Evolutionary conservation across 225 moss, liverwort and hornwort genomes (phyloP).

Genomic region (Pseudoscleropodium purum): DNA sequence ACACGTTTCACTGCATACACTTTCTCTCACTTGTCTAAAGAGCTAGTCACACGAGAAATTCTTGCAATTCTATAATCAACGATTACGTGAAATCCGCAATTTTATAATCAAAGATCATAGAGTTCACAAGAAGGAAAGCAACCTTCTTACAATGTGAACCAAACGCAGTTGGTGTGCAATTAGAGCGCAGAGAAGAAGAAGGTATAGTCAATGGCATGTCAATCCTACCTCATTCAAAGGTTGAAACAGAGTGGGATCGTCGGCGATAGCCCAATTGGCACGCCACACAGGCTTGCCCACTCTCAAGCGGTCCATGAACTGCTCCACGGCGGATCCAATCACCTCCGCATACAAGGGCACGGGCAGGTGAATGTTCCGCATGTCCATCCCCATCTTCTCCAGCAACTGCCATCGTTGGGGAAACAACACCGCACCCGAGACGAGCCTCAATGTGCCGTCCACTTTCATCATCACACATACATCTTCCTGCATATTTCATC

Average conservation of each 20-base stretch:
- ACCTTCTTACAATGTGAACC: neutral
- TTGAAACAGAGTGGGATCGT: slow-evolving; percentile 67
- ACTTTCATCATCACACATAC: slow-evolving; percentile 51
- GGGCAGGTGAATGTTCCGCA: slow-evolving; percentile 54
- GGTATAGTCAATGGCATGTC: neutral
- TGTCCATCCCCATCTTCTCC: slow-evolving; percentile 72
- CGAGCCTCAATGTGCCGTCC: slow-evolving; percentile 44
- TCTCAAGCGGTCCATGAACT: slow-evolving; percentile 53
- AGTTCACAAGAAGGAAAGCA: too few relatives aligned
- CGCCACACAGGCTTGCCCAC: slow-evolving; percentile 67
- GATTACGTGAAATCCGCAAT: neutral
- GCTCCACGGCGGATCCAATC: slow-evolving; percentile 32
- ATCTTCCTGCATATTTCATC: slow-evolving; percentile 40
- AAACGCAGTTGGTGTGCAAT: neutral
- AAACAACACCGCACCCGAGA: slow-evolving; percentile 67
- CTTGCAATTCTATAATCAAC: neutral
- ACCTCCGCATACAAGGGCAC: slow-evolving; percentile 59
- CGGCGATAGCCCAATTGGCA: slow-evolving; percentile 55
- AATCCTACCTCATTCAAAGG: slow-evolving; percentile 50
- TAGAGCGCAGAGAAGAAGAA: neutral
- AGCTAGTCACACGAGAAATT: too few relatives aligned
- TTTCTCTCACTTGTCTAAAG: neutral
- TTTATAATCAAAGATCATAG: neutral
- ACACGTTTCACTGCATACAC: neutral
- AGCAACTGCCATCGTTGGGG: slow-evolving; percentile 54